Evolutionary conservation across 2,329 filamentous ascomycete species (phyloP).

Genomic region (Leptographium galeiforme): DNA sequence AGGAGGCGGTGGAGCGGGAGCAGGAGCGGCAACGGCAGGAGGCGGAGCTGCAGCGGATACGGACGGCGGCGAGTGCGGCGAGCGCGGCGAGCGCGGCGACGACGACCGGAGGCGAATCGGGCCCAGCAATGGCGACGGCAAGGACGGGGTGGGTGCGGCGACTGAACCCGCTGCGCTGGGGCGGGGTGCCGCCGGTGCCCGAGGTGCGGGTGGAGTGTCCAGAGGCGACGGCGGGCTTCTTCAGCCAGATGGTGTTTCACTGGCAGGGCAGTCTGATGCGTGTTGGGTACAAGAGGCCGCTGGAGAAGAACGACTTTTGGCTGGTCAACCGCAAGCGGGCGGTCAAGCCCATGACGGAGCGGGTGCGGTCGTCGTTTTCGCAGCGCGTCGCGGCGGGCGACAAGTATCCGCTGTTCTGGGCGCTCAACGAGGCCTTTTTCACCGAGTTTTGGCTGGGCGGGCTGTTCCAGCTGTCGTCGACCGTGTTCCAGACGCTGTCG

Average conservation of each 20-base stretch:
- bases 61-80: conserved; percentile 27
- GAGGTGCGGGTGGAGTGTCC: conserved; percentile 40
- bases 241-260: conserved; percentile 68
- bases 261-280: conserved; percentile 87
- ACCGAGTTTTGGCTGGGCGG: conserved; percentile 77
- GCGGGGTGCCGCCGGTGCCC: conserved; percentile 40
- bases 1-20: background rate
- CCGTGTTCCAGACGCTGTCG: conserved; percentile 64
- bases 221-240: conserved; percentile 60
- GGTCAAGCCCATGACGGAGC: conserved; percentile 54
- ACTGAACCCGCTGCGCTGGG: conserved; percentile 49
- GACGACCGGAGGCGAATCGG: conserved; percentile 5
- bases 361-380: conserved; percentile 55
- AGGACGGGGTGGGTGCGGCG: conserved; percentile 51
- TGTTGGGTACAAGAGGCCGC: conserved; percentile 68
- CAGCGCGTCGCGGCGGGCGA: conserved; percentile 53
- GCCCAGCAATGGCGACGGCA: background rate
- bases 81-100: conserved; percentile 38
- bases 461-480: conserved; percentile 58
- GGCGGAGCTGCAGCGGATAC: too few species aligned
- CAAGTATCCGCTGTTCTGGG: conserved; percentile 62
- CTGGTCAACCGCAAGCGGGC: conserved; percentile 68
- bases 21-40: conserved; percentile 13
- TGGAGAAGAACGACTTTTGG: conserved; percentile 82
- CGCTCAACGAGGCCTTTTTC: conserved; percentile 76